Percentiles rank a stretch among this genome's conserved stretches.
These are phyloP conservation scores for Keqinozyma sinolaborantium DNA, from an alignment of 1,139 yeast genomes.

Conservation along the genomic window DNA sequence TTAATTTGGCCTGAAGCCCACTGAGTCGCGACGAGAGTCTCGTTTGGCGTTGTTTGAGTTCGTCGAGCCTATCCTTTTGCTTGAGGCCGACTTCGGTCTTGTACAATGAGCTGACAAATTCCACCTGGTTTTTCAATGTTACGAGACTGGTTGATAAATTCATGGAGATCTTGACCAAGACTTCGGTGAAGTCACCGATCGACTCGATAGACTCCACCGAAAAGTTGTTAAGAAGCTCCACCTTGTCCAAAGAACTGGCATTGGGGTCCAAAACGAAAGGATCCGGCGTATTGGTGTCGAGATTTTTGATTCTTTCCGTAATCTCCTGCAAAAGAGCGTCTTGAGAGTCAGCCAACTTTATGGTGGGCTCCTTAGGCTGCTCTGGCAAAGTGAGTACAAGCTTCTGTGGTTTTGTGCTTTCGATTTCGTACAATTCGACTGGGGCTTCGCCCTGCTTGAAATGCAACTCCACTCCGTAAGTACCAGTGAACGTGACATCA, in stretches of 20 bases:
- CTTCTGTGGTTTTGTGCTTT: too few relatives aligned
- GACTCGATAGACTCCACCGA: constrained; percentile 16
- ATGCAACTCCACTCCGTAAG: constrained; percentile 16
- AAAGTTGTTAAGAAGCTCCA: constrained; percentile 12
- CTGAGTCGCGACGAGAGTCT: constrained; percentile 17
- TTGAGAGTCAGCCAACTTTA: neutral
- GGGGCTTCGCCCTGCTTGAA: neutral
- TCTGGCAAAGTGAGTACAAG: too few relatives aligned
- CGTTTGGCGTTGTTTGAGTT: constrained; percentile 18
- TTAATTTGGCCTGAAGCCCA: constrained; percentile 19
- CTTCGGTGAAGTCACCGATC: constrained; percentile 16
- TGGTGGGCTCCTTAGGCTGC: neutral
- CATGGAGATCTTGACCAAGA: constrained; percentile 20
- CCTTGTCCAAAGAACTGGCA: neutral
- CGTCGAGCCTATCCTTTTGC: constrained; percentile 11
- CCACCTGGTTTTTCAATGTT: constrained; percentile 22
- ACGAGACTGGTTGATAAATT: constrained; percentile 19
- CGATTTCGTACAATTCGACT: neutral
- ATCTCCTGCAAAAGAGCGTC: neutral
- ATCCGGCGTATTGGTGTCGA: too few relatives aligned
- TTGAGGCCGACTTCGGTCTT: constrained; percentile 6
- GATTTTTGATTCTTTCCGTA: neutral
- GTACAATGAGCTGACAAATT: constrained; percentile 11
- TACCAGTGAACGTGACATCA: constrained; percentile 21
- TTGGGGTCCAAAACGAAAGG: too few relatives aligned